These are phyloP conservation scores for Clonostachys rosea DNA, from an alignment of 2,329 filamentous ascomycete genomes.

Conservation along the genomic window DNA sequence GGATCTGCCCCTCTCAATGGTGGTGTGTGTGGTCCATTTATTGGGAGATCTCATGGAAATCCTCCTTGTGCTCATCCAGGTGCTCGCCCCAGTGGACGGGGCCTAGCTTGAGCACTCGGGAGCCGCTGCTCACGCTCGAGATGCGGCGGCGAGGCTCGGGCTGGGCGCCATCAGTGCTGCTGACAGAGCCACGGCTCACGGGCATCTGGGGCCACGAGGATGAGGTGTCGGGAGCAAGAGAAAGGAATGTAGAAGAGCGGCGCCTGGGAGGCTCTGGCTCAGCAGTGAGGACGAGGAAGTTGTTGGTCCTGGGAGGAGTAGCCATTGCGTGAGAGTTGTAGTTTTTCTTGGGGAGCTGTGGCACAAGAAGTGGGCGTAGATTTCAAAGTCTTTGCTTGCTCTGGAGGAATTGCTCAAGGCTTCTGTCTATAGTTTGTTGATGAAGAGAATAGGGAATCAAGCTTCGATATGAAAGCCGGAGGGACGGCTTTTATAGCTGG, in stretches of 20 bases:
- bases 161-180: conserved; percentile 11
- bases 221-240: conserved; percentile 54
- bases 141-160: conserved; percentile 21
- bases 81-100: conserved; percentile 62
- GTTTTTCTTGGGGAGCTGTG: too few species aligned
- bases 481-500: too few species aligned
- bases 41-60: conserved; percentile 43
- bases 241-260: conserved; percentile 37
- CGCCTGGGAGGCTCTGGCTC: not conserved
- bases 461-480: too few species aligned
- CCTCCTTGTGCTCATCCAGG: conserved; percentile 48
- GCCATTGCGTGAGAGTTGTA: too few species aligned
- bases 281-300: not conserved
- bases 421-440: too few species aligned
- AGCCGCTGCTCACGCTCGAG: conserved; percentile 35
- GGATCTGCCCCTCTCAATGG: too few species aligned
- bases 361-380: too few species aligned
- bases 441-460: too few species aligned
- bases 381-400: too few species aligned
- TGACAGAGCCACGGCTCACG: conserved; percentile 16
- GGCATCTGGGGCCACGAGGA: conserved; percentile 46
- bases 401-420: too few species aligned
- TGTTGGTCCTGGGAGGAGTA: too few species aligned
- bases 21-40: too few species aligned
- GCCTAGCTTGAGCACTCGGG: conserved; percentile 58